Evolutionary conservation across 495 filamentous ascomycete species (phyloP).

Genomic region (Podospora pseudopauciseta): DNA sequence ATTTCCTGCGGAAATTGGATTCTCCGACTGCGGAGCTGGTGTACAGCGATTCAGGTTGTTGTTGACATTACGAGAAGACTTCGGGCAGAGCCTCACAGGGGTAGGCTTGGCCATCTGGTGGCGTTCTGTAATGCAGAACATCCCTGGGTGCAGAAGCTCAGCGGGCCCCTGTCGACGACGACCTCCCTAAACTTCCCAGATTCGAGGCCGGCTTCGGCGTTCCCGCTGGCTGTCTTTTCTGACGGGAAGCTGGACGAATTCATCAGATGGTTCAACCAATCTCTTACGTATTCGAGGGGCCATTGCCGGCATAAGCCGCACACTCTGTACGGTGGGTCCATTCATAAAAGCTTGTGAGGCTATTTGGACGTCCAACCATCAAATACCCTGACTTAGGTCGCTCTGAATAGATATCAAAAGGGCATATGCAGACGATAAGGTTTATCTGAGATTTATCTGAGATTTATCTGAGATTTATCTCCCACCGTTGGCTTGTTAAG

Average conservation of each 20-base stretch:
- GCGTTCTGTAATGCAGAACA: background rate
- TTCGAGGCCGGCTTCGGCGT: background rate
- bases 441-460: too few relatives aligned
- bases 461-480: background rate
- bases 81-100: background rate
- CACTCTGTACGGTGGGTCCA: background rate
- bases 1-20: background rate
- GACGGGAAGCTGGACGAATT: background rate
- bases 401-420: background rate
- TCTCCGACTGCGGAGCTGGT: background rate
- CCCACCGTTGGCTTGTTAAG: background rate
- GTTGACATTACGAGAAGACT: background rate
- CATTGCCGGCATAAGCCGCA: background rate
- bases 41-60: background rate
- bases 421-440: too few relatives aligned
- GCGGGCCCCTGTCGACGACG: background rate
- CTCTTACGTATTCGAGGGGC: background rate
- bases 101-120: background rate
- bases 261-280: background rate
- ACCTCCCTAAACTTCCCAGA: too few relatives aligned
- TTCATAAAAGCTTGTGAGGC: background rate
- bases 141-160: background rate
- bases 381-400: background rate
- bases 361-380: background rate
- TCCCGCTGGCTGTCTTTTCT: background rate